Evolutionary conservation across 2,329 filamentous ascomycete species (phyloP).

Genomic region (Coniosporium tulheliwenetii): DNA sequence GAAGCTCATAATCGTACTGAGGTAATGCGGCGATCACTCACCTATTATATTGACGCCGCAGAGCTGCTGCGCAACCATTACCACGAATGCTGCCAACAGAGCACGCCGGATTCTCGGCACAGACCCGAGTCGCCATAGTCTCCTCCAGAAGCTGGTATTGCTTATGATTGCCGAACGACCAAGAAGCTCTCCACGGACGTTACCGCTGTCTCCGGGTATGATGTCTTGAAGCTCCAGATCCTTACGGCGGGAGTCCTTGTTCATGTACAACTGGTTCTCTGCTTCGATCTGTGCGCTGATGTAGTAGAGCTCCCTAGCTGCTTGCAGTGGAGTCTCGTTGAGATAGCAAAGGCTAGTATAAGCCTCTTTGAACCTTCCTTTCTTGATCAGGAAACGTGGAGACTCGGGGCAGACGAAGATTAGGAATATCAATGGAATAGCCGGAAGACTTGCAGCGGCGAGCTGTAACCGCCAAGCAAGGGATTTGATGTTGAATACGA

Average conservation of each 20-base stretch:
- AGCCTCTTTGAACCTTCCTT: constrained; percentile 9
- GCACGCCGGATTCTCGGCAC: constrained; percentile 11
- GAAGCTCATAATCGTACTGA: not conserved
- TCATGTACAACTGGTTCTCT: constrained; percentile 6
- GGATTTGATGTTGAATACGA: constrained; percentile 8
- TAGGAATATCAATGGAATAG: constrained; percentile 11
- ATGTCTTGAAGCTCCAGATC: not conserved
- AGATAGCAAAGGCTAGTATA: constrained; percentile 10
- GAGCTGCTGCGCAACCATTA: constrained; percentile 12
- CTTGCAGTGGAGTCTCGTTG: constrained; percentile 10
- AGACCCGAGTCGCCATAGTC: constrained; percentile 12
- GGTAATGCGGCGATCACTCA: not conserved
- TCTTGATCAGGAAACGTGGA: constrained; percentile 14
- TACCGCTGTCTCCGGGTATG: not conserved
- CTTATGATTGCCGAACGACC: not conserved
- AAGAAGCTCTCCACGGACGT: not conserved
- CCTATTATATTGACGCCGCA: constrained; percentile 8
- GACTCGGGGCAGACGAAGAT: constrained; percentile 13
- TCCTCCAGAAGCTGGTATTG: constrained; percentile 7
- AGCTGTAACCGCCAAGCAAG: constrained; percentile 14
- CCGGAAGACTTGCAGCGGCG: constrained; percentile 11
- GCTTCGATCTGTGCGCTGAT: constrained; percentile 12
- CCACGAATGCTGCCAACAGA: constrained; percentile 8
- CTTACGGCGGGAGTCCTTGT: not conserved
- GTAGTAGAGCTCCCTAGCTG: constrained; percentile 14